Evolutionary conservation across 2,329 filamentous ascomycete genomes (phyloP), one percentile per base, ranked within the genome.

Genomic region (Colletotrichum sp.): DNA sequence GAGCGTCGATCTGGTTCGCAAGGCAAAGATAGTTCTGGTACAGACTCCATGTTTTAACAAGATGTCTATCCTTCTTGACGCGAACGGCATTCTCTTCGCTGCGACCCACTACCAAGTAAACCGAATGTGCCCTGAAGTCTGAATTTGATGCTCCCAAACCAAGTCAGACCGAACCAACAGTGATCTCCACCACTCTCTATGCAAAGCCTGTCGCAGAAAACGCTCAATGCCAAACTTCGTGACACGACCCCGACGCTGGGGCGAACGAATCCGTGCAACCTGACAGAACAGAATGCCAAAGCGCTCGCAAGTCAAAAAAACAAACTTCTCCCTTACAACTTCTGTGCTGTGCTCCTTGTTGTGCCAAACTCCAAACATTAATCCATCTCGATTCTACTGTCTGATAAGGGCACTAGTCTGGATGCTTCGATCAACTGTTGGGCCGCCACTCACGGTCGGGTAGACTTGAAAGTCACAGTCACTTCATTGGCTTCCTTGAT

Each of bases 381-480:
- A 8, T 30, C 9, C 18, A 30, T 62, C n/a, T 32, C 59, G n/a
- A 7, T 52, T 21, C 44, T 21, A 52, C 18, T 52, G 44, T 52
- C 44, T 52, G 10, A 7, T 52, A 13, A 21, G 44, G 18, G 12
- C 59, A 16, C 24, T 32, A 34, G 30, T 10, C 26, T 62, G 26
- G 16, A 15, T 13, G 12, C 18, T n/a, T 21, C 34, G 21, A 26
- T 44, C 32, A 24, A 24, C 18, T 12, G 3, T n/a, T 26, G 8
- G 3, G n/a, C 8, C 5, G 16, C 24, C 12, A 52, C 68, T 44
- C 8, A 72, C 59, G 55, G 57, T 16, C 60, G 26, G 6, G 28
- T 15, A 24, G 72, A 44, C 24, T 62, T 75, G 62, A 75, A 60
- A 9, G 72, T 72, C 18, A 75, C 68, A 18, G 36, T 72, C 13